These are phyloP conservation scores for Xylaria intraflava DNA, from an alignment of 495 filamentous ascomycete species.

Conservation along the genomic window DNA sequence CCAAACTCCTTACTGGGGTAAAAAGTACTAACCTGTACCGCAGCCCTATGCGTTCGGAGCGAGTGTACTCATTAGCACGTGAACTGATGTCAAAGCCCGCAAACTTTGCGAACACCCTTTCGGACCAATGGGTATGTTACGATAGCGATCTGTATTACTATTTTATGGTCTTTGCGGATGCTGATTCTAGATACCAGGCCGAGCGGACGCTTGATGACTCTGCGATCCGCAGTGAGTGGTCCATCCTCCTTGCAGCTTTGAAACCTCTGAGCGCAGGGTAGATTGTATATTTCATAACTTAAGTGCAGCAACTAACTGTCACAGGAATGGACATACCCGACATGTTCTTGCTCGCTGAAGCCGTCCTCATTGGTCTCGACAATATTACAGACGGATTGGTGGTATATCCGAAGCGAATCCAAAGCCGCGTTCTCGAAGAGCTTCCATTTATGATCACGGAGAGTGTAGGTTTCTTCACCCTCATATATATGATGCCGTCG, in stretches of 20 bases:
- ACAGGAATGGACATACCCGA: conserved; percentile 29
- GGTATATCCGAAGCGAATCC: conserved; percentile 67
- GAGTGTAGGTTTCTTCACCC: conserved; percentile 1
- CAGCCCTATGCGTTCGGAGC: conserved; percentile 71
- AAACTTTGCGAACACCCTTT: conserved; percentile 68
- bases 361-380: conserved; percentile 60
- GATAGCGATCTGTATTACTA: conserved; percentile 43
- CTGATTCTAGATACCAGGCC: conserved; percentile 3
- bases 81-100: conserved; percentile 59
- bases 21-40: background rate
- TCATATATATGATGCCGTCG: background rate
- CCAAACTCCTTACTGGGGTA: background rate
- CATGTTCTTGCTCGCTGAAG: conserved; percentile 60
- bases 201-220: conserved; percentile 48
- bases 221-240: conserved; percentile 50
- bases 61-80: conserved; percentile 71
- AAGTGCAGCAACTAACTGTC: background rate
- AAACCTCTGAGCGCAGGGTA: background rate
- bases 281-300: background rate
- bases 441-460: conserved; percentile 42
- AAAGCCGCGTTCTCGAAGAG: conserved; percentile 55
- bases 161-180: conserved; percentile 14
- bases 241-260: background rate
- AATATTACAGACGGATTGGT: conserved; percentile 67
- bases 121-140: conserved; percentile 77